These are phyloP conservation scores for Tripterygium wilfordii DNA, from an alignment of 177 flowering plant species.

Conservation along the genomic window DNA sequence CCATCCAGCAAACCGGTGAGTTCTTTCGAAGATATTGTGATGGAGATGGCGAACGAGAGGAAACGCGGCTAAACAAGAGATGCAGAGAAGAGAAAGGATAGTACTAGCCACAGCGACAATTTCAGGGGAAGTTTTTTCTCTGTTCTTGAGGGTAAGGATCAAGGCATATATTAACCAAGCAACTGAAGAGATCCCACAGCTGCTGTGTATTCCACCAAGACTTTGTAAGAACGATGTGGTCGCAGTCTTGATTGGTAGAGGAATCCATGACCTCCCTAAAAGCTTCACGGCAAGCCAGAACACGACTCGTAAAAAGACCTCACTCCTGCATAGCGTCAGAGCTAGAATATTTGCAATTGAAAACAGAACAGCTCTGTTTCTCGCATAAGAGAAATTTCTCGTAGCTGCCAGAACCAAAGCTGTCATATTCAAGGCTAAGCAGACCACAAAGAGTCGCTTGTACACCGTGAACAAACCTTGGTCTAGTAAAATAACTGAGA, in stretches of 20 bases:
- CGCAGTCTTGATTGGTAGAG: constrained; percentile 23
- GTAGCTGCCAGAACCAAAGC: constrained; percentile 24
- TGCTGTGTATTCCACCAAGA: constrained; percentile 34
- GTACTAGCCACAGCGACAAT: constrained; percentile 22
- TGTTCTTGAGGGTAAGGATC: constrained; percentile 18
- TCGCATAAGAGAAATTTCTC: constrained; percentile 26
- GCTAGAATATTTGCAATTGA: constrained; percentile 31
- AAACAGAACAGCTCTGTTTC: constrained; percentile 19
- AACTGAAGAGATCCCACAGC: constrained; percentile 33
- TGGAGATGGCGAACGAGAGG: constrained; percentile 42
- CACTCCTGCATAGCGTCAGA: constrained; percentile 21
- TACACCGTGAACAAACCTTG: constrained; percentile 38
- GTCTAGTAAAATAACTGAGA: constrained; percentile 27
- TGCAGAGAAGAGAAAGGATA: constrained; percentile 26
- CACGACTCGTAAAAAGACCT: constrained; percentile 19
- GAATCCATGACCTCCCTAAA: constrained; percentile 23
- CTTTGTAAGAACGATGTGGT: constrained; percentile 33
- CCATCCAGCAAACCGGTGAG: constrained; percentile 39
- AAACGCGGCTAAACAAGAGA: constrained; percentile 31
- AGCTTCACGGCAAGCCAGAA: constrained; percentile 25
- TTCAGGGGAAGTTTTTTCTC: constrained; percentile 19
- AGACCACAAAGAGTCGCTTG: constrained; percentile 22
- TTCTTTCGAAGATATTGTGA: constrained; percentile 34
- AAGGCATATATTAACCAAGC: constrained; percentile 35
- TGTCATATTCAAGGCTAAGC: constrained; percentile 21